Evolutionary conservation across 306 rosid species (phyloP).

Genomic region (Prosopis cineraria): DNA sequence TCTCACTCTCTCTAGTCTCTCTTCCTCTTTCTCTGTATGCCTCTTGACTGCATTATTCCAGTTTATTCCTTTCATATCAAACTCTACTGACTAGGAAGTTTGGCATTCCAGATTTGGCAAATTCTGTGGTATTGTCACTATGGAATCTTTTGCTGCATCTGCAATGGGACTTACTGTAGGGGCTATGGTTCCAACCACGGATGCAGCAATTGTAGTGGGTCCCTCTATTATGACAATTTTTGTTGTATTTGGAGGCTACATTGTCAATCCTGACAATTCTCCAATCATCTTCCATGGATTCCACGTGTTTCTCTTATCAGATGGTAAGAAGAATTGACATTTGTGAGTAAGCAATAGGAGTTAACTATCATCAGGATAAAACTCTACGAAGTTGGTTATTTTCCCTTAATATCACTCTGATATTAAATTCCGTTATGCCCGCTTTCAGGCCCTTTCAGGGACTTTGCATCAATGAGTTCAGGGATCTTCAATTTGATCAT

Average conservation of each 20-base stretch:
- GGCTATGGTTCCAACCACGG: slow-evolving; percentile 93
- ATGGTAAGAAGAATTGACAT: slow-evolving; percentile 60
- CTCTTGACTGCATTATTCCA: slow-evolving; percentile 10
- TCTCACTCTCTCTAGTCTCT: neutral
- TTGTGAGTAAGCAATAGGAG: slow-evolving; percentile 24
- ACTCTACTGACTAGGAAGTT: slow-evolving; percentile 33
- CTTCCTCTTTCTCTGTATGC: neutral
- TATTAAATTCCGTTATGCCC: slow-evolving; percentile 30
- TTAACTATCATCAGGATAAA: slow-evolving; percentile 25
- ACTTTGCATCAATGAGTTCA: slow-evolving; percentile 87
- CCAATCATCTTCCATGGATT: slow-evolving; percentile 97
- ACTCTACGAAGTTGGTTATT: slow-evolving; percentile 8
- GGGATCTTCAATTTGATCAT: slow-evolving; percentile 87
- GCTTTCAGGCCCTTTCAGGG: slow-evolving; percentile 95
- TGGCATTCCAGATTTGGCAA: slow-evolving; percentile 69
- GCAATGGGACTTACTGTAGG: slow-evolving; percentile 98
- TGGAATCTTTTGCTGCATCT: slow-evolving; percentile 93
- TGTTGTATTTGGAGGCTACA: slow-evolving; percentile 93
- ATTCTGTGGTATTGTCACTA: slow-evolving; percentile 86
- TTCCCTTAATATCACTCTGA: slow-evolving; percentile 22
- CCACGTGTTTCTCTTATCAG: slow-evolving; percentile 85
- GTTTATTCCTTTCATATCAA: slow-evolving; percentile 23
- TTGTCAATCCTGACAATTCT: slow-evolving; percentile 81
- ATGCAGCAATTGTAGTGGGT: slow-evolving; percentile 96
- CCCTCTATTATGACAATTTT: slow-evolving; percentile 95